Base-by-base conservation (phyloP, 768 basidiomycete genomes). In the Lentinus tigrinus region DNA sequence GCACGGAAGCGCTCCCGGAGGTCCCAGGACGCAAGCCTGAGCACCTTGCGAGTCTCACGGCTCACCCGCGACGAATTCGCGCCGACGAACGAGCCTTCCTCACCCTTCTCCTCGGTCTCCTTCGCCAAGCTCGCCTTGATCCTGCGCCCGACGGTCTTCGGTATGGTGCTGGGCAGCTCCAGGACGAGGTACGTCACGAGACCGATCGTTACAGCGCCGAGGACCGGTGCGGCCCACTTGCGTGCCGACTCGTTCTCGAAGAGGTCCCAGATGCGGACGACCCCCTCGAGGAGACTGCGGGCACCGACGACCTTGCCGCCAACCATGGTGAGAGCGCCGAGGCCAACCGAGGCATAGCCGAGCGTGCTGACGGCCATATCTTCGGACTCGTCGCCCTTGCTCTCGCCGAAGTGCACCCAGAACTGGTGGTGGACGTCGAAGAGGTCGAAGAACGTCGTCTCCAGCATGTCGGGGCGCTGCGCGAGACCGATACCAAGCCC, bases 11-110 rank as follows among this genome's bases (percentile, higher is more conserved):
- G 81, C 73, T 92, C 90, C 64, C 82, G 82, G 59, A 95, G 69
- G 71, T 98, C 95, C 93, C 93, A 98, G 21, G 89, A 86, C 19
- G 91, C 95, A 28, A 94, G 72, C 47, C 95, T 80, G 58, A 99
- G 75, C 46, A 99, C 96, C 77, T 98, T 98, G 65, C 96, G 82
- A 23, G 93, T 91, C 80, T 98, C 96, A 37, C 85, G 78, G 52
- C 85, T 77, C 39, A 98, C 81, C 21, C 96, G 79, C 42, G 76
- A 79, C 2, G 83, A 80, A 67, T 98, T 88, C 2, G 74, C 77
- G 55, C 86, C 83, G 28, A 88, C 80, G 67, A 87, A 94, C 28
- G 77, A 71, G 3, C 60, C 60, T n/a, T 70, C 68, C 51, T 84
- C 78, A 47, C 83, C 81, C 34, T 77, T 73, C 23, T 81, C 80